These are phyloP conservation scores for Craspedostauros australis DNA, from an alignment of 108 stramenopile genomes.

Conservation along the genomic window DNA sequence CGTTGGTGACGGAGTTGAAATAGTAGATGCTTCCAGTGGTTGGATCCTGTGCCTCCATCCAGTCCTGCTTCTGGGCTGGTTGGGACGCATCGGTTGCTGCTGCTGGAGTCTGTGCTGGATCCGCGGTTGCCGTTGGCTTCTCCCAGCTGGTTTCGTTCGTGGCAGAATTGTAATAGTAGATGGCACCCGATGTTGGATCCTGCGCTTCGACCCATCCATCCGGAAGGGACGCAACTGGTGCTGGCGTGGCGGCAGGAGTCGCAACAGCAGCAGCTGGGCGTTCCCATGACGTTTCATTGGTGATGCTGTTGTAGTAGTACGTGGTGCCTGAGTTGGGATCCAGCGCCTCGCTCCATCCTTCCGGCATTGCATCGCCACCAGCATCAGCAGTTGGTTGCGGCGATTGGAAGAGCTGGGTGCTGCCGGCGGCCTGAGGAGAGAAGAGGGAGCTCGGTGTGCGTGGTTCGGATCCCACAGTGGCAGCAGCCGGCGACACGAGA, in stretches of 20 bases:
- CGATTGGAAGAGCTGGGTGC: background rate
- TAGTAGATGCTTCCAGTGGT: background rate
- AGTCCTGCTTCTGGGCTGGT: constrained; percentile 2
- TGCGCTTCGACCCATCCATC: constrained; percentile 10
- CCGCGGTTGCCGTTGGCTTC: background rate
- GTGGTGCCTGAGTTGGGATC: constrained; percentile 26
- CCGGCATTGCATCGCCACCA: constrained; percentile 4
- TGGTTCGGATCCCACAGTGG: background rate
- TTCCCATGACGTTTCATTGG: constrained; percentile 33
- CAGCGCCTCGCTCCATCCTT: constrained; percentile 26
- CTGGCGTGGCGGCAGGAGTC: constrained; percentile 3
- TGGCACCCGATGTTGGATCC: constrained; percentile 9
- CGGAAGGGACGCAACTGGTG: background rate
- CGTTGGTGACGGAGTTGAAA: background rate
- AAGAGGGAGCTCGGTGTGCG: background rate
- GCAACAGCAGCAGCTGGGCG: constrained; percentile 11
- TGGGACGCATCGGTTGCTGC: background rate
- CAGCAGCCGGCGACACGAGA: constrained; percentile 6
- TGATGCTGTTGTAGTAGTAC: constrained; percentile 29
- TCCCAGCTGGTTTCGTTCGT: constrained; percentile 32
- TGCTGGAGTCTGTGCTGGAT: background rate
- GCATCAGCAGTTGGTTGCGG: too few species aligned
- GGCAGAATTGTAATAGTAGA: constrained; percentile 21
- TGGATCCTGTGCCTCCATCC: too few species aligned
- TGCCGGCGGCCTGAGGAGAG: background rate